A percentile compares a stretch with the other conserved stretches of the same genome.
Conservation (phyloP, 139 green algal genomes). For the Chlamydomonas sphaeroides region DNA sequence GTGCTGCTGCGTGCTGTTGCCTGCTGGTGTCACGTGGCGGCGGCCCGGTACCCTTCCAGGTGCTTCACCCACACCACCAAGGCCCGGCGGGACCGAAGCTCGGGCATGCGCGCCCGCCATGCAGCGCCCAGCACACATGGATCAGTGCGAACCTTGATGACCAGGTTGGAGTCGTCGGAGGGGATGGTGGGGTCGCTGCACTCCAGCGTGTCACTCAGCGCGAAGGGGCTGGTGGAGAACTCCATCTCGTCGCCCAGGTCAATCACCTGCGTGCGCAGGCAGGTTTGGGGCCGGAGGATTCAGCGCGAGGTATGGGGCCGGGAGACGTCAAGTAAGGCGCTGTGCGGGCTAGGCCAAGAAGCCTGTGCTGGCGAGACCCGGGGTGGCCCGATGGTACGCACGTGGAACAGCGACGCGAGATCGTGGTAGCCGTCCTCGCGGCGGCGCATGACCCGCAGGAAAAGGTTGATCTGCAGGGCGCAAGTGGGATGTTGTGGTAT, state of each 20-base stretch:
- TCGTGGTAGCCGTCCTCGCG: constrained; percentile 98
- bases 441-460: constrained; percentile 86
- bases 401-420: constrained; percentile 97
- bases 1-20: no score
- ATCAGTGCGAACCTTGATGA: constrained; percentile 94
- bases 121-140: no score
- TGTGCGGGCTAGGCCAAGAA: no score
- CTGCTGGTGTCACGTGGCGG: no score
- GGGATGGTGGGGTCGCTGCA: constrained; percentile 90
- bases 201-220: constrained; percentile 74
- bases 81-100: no score
- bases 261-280: constrained; percentile 78
- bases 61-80: no score
- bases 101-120: no score
- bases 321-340: no score
- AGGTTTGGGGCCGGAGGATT: neutral
- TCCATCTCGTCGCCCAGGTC: constrained; percentile 94
- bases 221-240: constrained; percentile 66
- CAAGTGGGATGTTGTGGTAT: neutral
- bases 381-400: no score
- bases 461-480: constrained; percentile 92
- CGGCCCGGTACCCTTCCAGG: no score
- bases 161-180: constrained; percentile 93
- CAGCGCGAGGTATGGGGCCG: no score
- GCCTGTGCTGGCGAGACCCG: no score